A percentile compares a stretch with the other conserved stretches of the same genome.
phyloP scores from a whole-genome alignment of 129 eudicot species.

The Arctium lappa region DNA sequence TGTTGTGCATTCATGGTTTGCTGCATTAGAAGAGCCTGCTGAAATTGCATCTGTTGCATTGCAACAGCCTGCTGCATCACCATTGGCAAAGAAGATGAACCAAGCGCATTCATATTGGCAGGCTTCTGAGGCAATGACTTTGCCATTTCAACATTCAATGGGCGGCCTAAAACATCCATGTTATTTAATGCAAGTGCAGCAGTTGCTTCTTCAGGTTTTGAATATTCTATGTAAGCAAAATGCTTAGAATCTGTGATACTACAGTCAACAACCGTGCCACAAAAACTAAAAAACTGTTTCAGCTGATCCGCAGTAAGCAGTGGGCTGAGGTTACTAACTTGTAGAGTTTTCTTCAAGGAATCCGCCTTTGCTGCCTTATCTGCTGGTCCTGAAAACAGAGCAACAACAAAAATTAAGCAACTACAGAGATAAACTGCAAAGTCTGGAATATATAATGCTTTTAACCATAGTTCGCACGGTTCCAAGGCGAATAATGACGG shows the following conservation, averaged over 20 bases:
- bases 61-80: constrained; percentile 99
- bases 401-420: not conserved
- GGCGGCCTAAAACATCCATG: constrained; percentile 92
- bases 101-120: constrained; percentile 37
- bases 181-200: constrained; percentile 84
- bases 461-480: not conserved
- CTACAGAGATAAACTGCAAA: not conserved
- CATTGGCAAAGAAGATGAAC: constrained; percentile 74
- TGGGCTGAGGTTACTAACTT: constrained; percentile 97
- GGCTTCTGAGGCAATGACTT: constrained; percentile 87
- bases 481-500: not conserved
- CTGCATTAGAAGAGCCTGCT: constrained; percentile 94
- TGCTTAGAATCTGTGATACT: constrained; percentile 88
- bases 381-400: constrained; percentile 31
- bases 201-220: constrained; percentile 90
- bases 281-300: constrained; percentile 81
- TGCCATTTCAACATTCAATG: constrained; percentile 98
- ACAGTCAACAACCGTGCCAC: constrained; percentile 86
- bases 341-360: constrained; percentile 73
- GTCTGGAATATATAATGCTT: constrained; percentile 1
- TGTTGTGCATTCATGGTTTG: constrained; percentile 91
- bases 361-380: constrained; percentile 56
- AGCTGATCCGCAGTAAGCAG: constrained; percentile 84
- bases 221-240: constrained; percentile 89
- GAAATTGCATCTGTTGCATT: constrained; percentile 99